Conservation (phyloP, 2,329 filamentous ascomycete species). For the Diaporthe australafricana region DNA sequence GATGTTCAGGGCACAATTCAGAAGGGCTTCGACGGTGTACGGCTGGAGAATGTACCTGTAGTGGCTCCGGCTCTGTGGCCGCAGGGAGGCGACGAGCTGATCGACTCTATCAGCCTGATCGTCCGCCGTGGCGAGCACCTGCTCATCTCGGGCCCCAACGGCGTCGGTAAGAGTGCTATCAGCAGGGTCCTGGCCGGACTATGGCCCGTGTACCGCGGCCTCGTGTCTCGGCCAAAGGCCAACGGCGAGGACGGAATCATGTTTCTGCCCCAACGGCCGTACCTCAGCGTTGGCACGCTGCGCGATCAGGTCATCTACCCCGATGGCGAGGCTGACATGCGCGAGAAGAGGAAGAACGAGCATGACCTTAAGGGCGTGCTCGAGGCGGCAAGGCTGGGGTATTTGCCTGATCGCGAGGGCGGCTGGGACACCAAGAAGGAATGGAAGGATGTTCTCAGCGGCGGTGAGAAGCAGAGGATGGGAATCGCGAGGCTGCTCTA, state of each 20-base stretch:
- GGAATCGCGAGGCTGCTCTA: conserved; percentile 91
- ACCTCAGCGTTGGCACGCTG: conserved; percentile 90
- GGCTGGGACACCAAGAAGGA: conserved; percentile 97
- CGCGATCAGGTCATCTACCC: conserved; percentile 99
- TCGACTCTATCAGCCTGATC: conserved; percentile 89
- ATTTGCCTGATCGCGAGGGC: conserved; percentile 90
- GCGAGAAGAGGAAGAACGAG: conserved; percentile 80
- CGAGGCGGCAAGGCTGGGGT: conserved; percentile 86
- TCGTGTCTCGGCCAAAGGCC: conserved; percentile 87
- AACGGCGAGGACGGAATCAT: conserved; percentile 93
- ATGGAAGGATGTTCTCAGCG: conserved; percentile 98
- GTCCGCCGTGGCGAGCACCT: conserved; percentile 93
- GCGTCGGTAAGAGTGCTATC: conserved; percentile 92
- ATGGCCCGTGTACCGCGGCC: conserved; percentile 95
- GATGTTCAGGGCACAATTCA: conserved; percentile 95
- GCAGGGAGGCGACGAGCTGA: conserved; percentile 88
- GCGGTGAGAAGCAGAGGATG: conserved; percentile 97
- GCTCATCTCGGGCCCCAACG: conserved; percentile 93
- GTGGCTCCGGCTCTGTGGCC: conserved; percentile 91
- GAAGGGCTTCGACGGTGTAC: conserved; percentile 93
- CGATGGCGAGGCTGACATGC: conserved; percentile 95
- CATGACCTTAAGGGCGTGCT: conserved; percentile 81
- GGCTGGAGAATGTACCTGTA: conserved; percentile 91
- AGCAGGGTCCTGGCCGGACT: conserved; percentile 88
- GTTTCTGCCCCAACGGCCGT: conserved; percentile 95